Conservation (phyloP, 1,284 basidiomycete species). For the Sanghuangporus baumii region DNA sequence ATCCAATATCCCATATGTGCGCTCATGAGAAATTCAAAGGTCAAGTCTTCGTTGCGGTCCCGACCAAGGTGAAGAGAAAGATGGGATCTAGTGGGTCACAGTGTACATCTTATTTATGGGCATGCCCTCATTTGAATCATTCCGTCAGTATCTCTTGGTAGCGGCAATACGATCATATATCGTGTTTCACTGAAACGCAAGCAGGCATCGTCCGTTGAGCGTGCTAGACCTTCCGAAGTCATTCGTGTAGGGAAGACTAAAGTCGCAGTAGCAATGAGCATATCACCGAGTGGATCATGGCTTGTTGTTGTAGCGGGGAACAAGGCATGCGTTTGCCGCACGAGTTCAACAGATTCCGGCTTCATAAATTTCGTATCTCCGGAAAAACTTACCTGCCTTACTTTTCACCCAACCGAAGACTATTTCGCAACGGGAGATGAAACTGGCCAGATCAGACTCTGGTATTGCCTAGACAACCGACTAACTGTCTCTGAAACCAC, state of each 20-base stretch:
- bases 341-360: slow-evolving; percentile 51
- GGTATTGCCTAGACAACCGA: slow-evolving; percentile 82
- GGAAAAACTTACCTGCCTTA: slow-evolving; percentile 78
- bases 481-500: slow-evolving; percentile 45
- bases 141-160: slow-evolving; percentile 15
- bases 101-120: slow-evolving; percentile 14
- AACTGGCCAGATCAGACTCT: slow-evolving; percentile 81
- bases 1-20: slow-evolving; percentile 71
- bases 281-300: slow-evolving; percentile 79
- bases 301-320: slow-evolving; percentile 76
- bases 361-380: slow-evolving; percentile 85
- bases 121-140: slow-evolving; percentile 12
- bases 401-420: slow-evolving; percentile 86
- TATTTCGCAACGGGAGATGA: slow-evolving; percentile 94
- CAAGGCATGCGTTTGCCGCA: slow-evolving; percentile 76
- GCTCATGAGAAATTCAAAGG: slow-evolving; percentile 64
- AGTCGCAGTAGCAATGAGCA: slow-evolving; percentile 53
- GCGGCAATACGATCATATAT: slow-evolving; percentile 53
- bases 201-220: slow-evolving; percentile 35
- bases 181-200: slow-evolving; percentile 54
- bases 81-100: slow-evolving; percentile 20
- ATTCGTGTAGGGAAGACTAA: slow-evolving; percentile 65
- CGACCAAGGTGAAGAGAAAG: slow-evolving; percentile 31
- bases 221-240: slow-evolving; percentile 48
- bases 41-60: slow-evolving; percentile 61